Evolutionary conservation across 768 basidiomycete species (phyloP), one percentile per base, ranked within the genome.

Genomic region (Obba rivulosa): DNA sequence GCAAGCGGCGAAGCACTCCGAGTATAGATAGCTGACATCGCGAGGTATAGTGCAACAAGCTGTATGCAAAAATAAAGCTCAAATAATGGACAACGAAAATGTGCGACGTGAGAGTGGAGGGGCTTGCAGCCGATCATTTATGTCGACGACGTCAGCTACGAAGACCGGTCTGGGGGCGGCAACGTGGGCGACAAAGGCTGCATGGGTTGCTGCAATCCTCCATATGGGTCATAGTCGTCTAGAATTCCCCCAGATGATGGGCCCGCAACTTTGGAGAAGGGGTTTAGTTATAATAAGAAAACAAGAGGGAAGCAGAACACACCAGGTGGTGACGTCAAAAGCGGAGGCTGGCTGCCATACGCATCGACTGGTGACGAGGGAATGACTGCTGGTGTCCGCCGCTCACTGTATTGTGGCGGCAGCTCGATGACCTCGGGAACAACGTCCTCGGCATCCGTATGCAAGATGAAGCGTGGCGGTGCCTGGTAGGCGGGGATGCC

Each of bases 341-440:
- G 21, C 41, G 48, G 54, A 20, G 49, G 31, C 24, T 41, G 25
- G 35, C n/a, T 43, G 28, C 43, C 44, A 23, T 41, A 28, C 28
- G 34, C 43, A 20, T 41, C 55, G 22, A 43, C 45, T 21, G 28
- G 17, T 16, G 46, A 8, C 8, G 17, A 3, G 8, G 41, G 17
- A 2, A 31, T 7, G 1, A 28, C 8, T 23, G 45, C 34, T 2
- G 59, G 61, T 13, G 57, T 65, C 17, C 73, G 74, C 31, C 76
- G 68, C 51, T 79, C 82, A 21, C 73, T 73, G 58, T 89, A 89
- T 60, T 80, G 80, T 14, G 86, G 86, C 22, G 87, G 87, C n/a
- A 87, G 72, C 65, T 89, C 87, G 5, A 87, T 73, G 18, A 85
- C 66, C 5, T 73, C 84, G 7, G 77, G 69, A 9, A 67, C 34